Conservation (phyloP, 2,329 filamentous ascomycete species). For the Helotiales sp. region DNA sequence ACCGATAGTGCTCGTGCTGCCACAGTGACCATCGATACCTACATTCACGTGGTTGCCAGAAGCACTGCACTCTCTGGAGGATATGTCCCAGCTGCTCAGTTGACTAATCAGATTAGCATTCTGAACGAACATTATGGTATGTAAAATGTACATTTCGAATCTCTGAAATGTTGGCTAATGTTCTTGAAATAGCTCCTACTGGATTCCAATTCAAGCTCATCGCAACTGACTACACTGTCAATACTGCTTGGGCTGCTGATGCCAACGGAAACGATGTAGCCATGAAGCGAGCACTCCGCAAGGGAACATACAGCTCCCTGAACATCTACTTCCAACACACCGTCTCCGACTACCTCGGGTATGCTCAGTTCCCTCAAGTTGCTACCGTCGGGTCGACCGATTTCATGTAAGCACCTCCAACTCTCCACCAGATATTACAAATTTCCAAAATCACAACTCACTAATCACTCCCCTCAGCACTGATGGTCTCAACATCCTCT, state of each 20-base stretch:
- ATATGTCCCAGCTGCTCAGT: conserved; percentile 36
- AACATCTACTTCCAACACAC: conserved; percentile 43
- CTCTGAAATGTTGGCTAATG: not conserved
- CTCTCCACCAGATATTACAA: no score
- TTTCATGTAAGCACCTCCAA: not conserved
- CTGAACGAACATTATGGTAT: conserved; percentile 27
- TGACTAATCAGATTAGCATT: conserved; percentile 35
- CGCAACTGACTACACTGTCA: conserved; percentile 42
- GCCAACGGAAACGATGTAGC: conserved; percentile 41
- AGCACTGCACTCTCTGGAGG: conserved; percentile 32
- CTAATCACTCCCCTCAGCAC: no score
- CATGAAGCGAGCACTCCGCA: conserved; percentile 53
- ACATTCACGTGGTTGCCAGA: conserved; percentile 44
- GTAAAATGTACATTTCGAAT: not conserved
- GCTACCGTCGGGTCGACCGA: not conserved
- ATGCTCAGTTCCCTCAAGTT: not conserved
- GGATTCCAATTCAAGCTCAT: conserved; percentile 42
- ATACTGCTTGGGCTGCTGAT: conserved; percentile 43
- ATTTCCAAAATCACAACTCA: no score
- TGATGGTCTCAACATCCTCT: conserved; percentile 48
- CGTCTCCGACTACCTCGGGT: conserved; percentile 4
- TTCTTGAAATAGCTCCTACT: conserved; percentile 21
- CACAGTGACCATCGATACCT: conserved; percentile 40
- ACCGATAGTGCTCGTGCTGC: conserved; percentile 22
- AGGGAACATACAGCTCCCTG: conserved; percentile 44